Percentiles rank a stretch among this genome's conserved stretches.
Evolutionary conservation across 2,329 filamentous ascomycete species (phyloP).

Genomic region (Aspergillus niger): DNA sequence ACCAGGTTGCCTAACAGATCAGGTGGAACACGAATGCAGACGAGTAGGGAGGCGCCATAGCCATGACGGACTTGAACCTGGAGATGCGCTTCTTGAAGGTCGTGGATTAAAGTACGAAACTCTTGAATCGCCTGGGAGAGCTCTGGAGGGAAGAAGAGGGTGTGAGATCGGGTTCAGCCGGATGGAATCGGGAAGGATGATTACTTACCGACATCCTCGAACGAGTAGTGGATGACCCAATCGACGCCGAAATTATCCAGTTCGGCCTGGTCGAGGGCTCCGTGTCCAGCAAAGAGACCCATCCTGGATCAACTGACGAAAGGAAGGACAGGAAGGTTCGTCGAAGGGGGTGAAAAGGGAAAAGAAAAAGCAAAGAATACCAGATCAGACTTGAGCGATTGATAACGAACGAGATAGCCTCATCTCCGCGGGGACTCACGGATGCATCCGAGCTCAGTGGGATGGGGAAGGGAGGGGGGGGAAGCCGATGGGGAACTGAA

Average conservation of each 20-base stretch:
- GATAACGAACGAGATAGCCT: slow-evolving; percentile 7
- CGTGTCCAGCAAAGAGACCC: slow-evolving; percentile 30
- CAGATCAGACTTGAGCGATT: background rate
- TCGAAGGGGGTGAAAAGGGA: slow-evolving; percentile 4
- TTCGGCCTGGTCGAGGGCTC: slow-evolving; percentile 24
- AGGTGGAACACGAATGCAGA: slow-evolving; percentile 81
- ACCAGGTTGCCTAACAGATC: slow-evolving; percentile 76
- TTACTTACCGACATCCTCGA: slow-evolving; percentile 64
- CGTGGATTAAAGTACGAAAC: slow-evolving; percentile 76
- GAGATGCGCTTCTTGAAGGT: slow-evolving; percentile 76
- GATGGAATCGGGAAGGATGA: background rate
- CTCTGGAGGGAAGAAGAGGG: slow-evolving; percentile 49
- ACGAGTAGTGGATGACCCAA: slow-evolving; percentile 81
- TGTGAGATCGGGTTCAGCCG: slow-evolving; percentile 12
- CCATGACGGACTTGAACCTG: slow-evolving; percentile 84
- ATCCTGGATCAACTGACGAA: slow-evolving; percentile 19
- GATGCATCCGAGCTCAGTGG: slow-evolving; percentile 8
- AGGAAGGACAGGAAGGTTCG: background rate
- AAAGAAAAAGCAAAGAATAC: slow-evolving; percentile 9
- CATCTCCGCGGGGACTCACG: slow-evolving; percentile 10
- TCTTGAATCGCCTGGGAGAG: slow-evolving; percentile 68
- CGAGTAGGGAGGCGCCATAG: slow-evolving; percentile 70
- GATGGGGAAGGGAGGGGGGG: background rate
- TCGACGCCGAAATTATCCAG: slow-evolving; percentile 72
- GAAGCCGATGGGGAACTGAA: background rate